Evolutionary conservation across 257 asterid species (phyloP), one percentile per base, ranked within the genome.

Genomic region (Knoxia roxburghii): DNA sequence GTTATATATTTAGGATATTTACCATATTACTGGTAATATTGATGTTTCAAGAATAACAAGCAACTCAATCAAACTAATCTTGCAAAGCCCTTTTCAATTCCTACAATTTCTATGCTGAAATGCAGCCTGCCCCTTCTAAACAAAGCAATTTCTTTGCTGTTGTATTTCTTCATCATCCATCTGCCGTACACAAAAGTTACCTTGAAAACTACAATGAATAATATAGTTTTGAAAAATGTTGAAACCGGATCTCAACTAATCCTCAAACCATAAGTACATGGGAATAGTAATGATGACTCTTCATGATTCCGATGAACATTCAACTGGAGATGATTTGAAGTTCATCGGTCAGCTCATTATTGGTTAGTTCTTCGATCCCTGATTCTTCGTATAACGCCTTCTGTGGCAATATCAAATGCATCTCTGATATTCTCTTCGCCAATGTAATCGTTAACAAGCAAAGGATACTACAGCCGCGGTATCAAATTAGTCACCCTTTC

Each of bases 361-460:
- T 66, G 61, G 51, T 26, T 51, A 6, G n/a, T 4, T 21, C 26
- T 90, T 50, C 78, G 86, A 73, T 80, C 88, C 82, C 83, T 87
- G 46, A 87, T 78, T 78, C 85, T 84, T 79, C 82, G 85, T 56
- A 90, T 51, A 49, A 83, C 89, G 72, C 87, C 96, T 69, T 90
- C 95, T 26, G 84, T 68, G 29, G 95, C 88, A 67, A 82, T 71
- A 45, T 87, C 96, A 73, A 90, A 87, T 12, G 91, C 95, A 78
- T 90, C 97, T 77, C 83, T 81, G 4, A 81, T 77, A 46, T 72
- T 75, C 73, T 73, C 78, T 2, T 84, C 89, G 2, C 73, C 85
- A 0, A n/a, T n/a, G n/a, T n/a, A n/a, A n/a, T n/a, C n/a, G n/a
- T n/a, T n/a, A n/a, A n/a, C n/a, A n/a, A 90, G 86, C 72, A 81